Base-by-base conservation (phyloP, 1,139 yeast species). In the Yamadazyma sp. region DNA sequence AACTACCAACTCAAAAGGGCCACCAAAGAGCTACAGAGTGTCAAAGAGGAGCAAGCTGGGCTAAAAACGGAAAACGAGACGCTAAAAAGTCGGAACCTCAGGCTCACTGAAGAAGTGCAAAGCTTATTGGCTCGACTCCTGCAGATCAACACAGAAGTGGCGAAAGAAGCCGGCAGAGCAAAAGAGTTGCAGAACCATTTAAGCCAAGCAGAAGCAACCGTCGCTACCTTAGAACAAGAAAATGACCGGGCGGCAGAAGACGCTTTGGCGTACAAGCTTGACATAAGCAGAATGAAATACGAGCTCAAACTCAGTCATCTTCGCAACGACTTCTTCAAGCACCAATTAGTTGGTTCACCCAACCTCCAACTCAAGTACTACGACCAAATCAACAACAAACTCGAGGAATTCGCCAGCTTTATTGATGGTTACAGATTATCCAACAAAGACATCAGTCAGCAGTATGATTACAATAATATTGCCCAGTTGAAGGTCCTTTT, bases 401-500 rank as follows among this genome's bases (percentile, higher is more conserved):
- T 49, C 8, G 22, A 26, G 10, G 47, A 47, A 15, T 49, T 47
- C 29, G 40, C 43, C 9, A 36, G 38, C n/a, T 44, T 39, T 26
- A 37, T 43, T 22, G 34, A 26, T 12, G 12, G 29, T 4, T 26
- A 26, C 29, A 4, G 29, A 4, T 25, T 32, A 4, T 18, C 28
- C 16, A 37, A 36, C 10, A 14, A 17, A 5, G 40, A 34, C 17
- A 31, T 42, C 11, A 23, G 37, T 6, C 33, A 33, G n/a, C 27
- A 33, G 7, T 48, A 46, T 32, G 41, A 47, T 28, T 40, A 41
- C 31, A 43, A 43, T 4, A 46, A 38, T 23, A 37, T 46, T 3
- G 26, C 38, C n/a, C 51, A 47, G 25, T 33, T 46, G 33, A 46
- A 45, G 24, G 29, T 33, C 8, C 40, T 48, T 12, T 29, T 49